Conservation (phyloP, 129 eudicot genomes). For the carrot (Daucus carota) region DNA sequence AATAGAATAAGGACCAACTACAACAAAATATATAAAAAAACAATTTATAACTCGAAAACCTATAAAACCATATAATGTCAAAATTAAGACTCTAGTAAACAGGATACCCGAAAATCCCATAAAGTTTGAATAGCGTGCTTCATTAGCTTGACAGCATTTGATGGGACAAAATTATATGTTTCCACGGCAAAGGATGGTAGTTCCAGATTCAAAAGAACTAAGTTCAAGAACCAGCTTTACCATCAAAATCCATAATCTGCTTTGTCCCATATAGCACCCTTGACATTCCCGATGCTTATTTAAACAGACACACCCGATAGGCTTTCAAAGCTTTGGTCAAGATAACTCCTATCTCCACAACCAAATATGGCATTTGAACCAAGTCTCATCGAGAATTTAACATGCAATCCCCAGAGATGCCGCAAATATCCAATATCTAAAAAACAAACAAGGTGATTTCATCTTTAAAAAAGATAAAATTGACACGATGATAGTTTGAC, state of each 20-base stretch:
- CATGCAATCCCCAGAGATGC: conserved; percentile 68
- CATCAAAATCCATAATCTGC: conserved; percentile 64
- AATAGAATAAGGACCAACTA: background rate
- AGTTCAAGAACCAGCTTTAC: conserved; percentile 72
- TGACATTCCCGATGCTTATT: conserved; percentile 57
- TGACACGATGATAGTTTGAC: conserved; percentile 13
- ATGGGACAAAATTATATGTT: conserved; percentile 19
- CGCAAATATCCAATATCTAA: conserved; percentile 70
- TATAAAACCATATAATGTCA: background rate
- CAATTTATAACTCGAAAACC: conserved; percentile 15
- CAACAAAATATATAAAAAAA: conserved; percentile 14
- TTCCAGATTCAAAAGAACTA: conserved; percentile 30
- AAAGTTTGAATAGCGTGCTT: conserved; percentile 29
- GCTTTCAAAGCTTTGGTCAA: conserved; percentile 45
- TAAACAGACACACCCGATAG: conserved; percentile 39
- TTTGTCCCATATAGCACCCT: conserved; percentile 71
- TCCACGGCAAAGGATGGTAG: conserved; percentile 31
- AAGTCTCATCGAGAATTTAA: conserved; percentile 63
- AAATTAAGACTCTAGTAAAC: conserved; percentile 22
- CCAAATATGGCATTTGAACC: conserved; percentile 52
- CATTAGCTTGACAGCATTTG: conserved; percentile 33
- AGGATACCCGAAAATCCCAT: conserved; percentile 32
- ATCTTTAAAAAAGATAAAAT: conserved; percentile 13
- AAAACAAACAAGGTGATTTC: conserved; percentile 40
- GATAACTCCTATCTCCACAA: conserved; percentile 68